Base-by-base conservation (phyloP, 257 asterid genomes). In the Jaltomata sinuosa region DNA sequence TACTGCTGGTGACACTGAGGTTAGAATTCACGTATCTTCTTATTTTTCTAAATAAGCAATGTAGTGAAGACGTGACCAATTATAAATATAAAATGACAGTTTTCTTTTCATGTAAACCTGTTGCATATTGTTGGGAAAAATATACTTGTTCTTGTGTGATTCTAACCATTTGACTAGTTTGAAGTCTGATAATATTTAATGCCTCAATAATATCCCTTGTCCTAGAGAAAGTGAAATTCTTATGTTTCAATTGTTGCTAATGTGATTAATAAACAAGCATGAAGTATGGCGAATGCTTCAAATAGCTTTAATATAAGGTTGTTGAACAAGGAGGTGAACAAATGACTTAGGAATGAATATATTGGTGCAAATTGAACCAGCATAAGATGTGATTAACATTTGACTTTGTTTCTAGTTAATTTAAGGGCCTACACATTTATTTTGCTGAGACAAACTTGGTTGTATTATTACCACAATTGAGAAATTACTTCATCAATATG, bases 1-100 rank as follows among this genome's bases (percentile, higher is more conserved):
- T 84, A 85, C 90, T 84, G 98, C 90, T 64, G 99, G 99, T 61
- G 99, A 94, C 15, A 96, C 99, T 64, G 94, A 94, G 97, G 98
- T 94, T 74, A 90, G 93, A 59, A 80, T 59, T 85, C 32, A 29
- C 14, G 27, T 76, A 19, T 16, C 25, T 47, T 47, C 62, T 27
- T 49, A 77, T 27, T 49, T 76, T 47, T 77, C 45, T 77, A 29
- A 49, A 49, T 49, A 50, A 47, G 27, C n/a, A 77, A 29, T 77
- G 62, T 49, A 76, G 27, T 76, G 81, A 47, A 47, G 81, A 47
- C 27, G 62, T 31, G 42, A 49, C 45, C 62, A 76, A 76, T 32
- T 76, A 11, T 47, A 49, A 42, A 16, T 47, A 76, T 27, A 50
- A 49, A 76, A 47, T 47, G 27, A 16, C 36, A 8, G 62, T 49